Evolutionary conservation across 768 basidiomycete genomes (phyloP).

Genomic region (Candolleomyces aberdarensis): DNA sequence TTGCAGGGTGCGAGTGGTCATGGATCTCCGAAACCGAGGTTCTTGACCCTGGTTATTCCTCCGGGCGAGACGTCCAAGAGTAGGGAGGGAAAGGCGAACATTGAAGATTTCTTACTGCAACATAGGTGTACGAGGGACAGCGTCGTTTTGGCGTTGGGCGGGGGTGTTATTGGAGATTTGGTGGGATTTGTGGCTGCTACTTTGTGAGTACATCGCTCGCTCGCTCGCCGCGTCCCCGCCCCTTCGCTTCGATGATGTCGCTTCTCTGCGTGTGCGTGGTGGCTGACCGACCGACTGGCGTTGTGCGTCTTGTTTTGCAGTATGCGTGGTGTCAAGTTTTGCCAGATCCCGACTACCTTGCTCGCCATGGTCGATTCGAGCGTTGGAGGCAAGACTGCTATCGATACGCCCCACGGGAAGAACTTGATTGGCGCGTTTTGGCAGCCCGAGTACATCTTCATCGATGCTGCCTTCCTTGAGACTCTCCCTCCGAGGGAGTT

Average conservation of each 20-base stretch:
- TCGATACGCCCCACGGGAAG: conserved; percentile 97
- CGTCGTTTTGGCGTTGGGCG: conserved; percentile 90
- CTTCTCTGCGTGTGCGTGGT: conserved; percentile 7
- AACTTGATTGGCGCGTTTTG: conserved; percentile 98
- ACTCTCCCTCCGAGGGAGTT: conserved; percentile 91
- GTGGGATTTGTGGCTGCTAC: conserved; percentile 97
- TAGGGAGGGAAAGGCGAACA: conserved; percentile 84
- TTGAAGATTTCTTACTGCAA: conserved; percentile 89
- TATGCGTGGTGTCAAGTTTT: conserved; percentile 95
- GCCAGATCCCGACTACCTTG: conserved; percentile 94
- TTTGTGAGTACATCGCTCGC: conserved; percentile 58
- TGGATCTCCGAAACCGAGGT: conserved; percentile 45
- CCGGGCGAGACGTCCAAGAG: conserved; percentile 95
- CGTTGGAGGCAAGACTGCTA: conserved; percentile 98
- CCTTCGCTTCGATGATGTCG: background rate
- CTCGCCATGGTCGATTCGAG: conserved; percentile 99
- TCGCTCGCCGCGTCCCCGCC: no score
- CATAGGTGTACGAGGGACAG: conserved; percentile 91
- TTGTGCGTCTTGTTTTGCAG: conserved; percentile 33
- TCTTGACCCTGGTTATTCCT: conserved; percentile 73
- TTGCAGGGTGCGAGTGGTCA: conserved; percentile 22
- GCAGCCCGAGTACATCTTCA: conserved; percentile 97
- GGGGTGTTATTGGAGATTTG: conserved; percentile 96
- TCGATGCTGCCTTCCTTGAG: conserved; percentile 94
- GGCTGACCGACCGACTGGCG: conserved; percentile 1